These are phyloP conservation scores for Ustilago nuda DNA, from an alignment of 1,284 basidiomycete genomes.

Conservation along the genomic window DNA sequence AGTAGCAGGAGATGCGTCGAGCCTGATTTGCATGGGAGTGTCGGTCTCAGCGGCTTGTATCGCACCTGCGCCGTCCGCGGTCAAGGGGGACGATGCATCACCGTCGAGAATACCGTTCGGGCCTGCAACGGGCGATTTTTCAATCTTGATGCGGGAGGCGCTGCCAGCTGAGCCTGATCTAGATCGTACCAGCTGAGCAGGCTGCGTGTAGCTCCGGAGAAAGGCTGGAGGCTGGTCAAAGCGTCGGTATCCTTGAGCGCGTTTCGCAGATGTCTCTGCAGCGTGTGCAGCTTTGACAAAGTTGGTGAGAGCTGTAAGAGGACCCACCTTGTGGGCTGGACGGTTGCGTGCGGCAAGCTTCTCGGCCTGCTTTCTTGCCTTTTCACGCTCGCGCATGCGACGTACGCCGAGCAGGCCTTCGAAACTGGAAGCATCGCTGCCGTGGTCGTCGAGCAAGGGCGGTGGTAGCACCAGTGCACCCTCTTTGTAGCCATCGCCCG, in stretches of 20 bases:
- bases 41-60: not conserved
- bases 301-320: constrained; percentile 62
- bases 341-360: constrained; percentile 59
- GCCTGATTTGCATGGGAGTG: constrained; percentile 2
- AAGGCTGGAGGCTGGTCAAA: constrained; percentile 22
- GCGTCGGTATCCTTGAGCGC: constrained; percentile 11
- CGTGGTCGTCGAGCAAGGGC: constrained; percentile 62
- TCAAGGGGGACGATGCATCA: not conserved
- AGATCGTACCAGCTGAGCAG: not conserved
- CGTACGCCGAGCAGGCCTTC: constrained; percentile 62
- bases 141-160: not conserved
- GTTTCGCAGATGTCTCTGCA: constrained; percentile 48
- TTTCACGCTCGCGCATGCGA: constrained; percentile 61
- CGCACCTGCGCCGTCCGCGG: not conserved
- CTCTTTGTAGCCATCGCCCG: constrained; percentile 55
- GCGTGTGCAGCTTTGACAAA: constrained; percentile 67
- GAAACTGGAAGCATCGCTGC: constrained; percentile 52
- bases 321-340: constrained; percentile 63
- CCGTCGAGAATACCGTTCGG: not conserved
- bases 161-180: constrained; percentile 16
- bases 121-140: constrained; percentile 3
- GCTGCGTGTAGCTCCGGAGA: constrained; percentile 39
- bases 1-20: not conserved
- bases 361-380: constrained; percentile 55
- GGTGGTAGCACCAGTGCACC: constrained; percentile 64